These are phyloP conservation scores for Rhynchosporium graminicola DNA, from an alignment of 2,329 filamentous ascomycete species.

Conservation along the genomic window DNA sequence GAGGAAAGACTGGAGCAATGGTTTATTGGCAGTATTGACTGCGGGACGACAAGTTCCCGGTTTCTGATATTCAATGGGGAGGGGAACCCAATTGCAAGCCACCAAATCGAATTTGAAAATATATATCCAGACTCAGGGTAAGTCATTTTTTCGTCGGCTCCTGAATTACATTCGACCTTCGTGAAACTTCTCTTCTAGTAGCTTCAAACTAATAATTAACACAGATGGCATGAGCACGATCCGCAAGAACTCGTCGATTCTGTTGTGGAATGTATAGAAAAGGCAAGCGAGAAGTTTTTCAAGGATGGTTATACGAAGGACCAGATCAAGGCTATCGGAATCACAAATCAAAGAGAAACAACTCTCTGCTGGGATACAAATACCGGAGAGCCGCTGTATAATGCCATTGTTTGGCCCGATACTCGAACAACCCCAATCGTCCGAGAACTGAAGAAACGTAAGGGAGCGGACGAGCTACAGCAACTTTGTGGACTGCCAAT, in stretches of 20 bases:
- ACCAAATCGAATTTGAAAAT: slow-evolving; percentile 86
- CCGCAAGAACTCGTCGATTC: slow-evolving; percentile 72
- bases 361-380: slow-evolving; percentile 77
- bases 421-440: slow-evolving; percentile 74
- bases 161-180: background rate
- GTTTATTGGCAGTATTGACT: slow-evolving; percentile 87
- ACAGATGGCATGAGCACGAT: slow-evolving; percentile 84
- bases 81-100: slow-evolving; percentile 76
- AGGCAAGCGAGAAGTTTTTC: slow-evolving; percentile 68
- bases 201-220: slow-evolving; percentile 20
- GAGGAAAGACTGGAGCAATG: slow-evolving; percentile 47
- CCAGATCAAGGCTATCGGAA: slow-evolving; percentile 74
- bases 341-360: slow-evolving; percentile 81
- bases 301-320: slow-evolving; percentile 64
- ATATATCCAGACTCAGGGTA: slow-evolving; percentile 84
- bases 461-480: slow-evolving; percentile 67
- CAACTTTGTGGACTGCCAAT: slow-evolving; percentile 74
- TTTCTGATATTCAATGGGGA: slow-evolving; percentile 87
- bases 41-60: slow-evolving; percentile 84
- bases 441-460: slow-evolving; percentile 66
- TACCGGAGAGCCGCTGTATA: slow-evolving; percentile 75
- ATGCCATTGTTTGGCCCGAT: slow-evolving; percentile 84
- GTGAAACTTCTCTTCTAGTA: background rate
- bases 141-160: slow-evolving; percentile 41
- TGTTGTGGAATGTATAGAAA: slow-evolving; percentile 74